Evolutionary conservation across 75 land plant species (phyloP).

Genomic region (Azolla pinnata): DNA sequence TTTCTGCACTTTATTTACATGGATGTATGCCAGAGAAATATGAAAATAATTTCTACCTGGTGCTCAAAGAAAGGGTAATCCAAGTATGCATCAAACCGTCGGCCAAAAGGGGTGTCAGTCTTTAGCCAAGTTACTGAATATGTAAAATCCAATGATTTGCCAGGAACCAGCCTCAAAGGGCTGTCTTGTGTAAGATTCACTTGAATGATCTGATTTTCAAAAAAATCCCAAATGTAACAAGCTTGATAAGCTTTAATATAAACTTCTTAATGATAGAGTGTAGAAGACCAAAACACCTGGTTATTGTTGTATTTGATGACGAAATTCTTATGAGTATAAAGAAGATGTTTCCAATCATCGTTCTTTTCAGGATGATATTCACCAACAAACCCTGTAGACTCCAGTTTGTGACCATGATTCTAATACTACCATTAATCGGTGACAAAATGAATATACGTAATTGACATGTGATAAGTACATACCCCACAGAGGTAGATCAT

Average conservation of each 20-base stretch:
- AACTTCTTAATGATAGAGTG: no score
- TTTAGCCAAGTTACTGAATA: conserved; percentile 69
- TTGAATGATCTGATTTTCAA: conserved; percentile 34
- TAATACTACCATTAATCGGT: neutral
- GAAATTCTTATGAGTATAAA: conserved; percentile 70
- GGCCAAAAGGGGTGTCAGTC: conserved; percentile 63
- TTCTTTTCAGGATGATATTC: conserved; percentile 30
- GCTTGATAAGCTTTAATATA: neutral
- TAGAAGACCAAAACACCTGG: conserved; percentile 45
- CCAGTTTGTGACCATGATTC: neutral
- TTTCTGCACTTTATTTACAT: no score
- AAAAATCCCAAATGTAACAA: neutral
- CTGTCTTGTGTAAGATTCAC: conserved; percentile 65
- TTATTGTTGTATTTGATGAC: conserved; percentile 58
- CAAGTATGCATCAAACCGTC: conserved; percentile 89
- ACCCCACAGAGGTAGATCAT: conserved; percentile 19
- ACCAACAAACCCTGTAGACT: conserved; percentile 17
- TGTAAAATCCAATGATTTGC: conserved; percentile 59
- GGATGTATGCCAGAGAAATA: no score
- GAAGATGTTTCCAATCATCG: conserved; percentile 42
- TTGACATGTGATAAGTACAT: neutral
- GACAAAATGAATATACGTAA: neutral
- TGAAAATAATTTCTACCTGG: conserved; percentile 44
- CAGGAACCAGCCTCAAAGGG: conserved; percentile 50
- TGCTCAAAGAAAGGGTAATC: conserved; percentile 98